phyloP scores from a whole-genome alignment of 768 basidiomycete species.

The Phallus indusiatus region DNA sequence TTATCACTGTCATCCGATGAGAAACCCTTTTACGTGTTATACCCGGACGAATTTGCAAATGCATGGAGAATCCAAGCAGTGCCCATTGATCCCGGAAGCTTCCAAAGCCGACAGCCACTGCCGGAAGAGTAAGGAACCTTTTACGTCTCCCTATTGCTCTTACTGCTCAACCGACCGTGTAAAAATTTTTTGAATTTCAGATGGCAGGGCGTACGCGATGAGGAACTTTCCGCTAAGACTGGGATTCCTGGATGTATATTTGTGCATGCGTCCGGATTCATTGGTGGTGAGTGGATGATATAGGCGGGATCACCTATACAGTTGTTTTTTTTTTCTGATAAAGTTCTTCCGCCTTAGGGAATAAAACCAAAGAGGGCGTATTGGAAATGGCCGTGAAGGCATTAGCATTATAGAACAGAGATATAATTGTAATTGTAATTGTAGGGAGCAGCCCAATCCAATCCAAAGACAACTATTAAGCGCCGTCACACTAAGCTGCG shows the following conservation, averaged over 20 bases:
- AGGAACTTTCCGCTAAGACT: slow-evolving; percentile 57
- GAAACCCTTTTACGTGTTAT: slow-evolving; percentile 76
- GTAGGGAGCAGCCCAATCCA: background rate
- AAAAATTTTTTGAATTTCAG: slow-evolving; percentile 12
- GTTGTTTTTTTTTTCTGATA: slow-evolving; percentile 4
- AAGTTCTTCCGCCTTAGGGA: slow-evolving; percentile 39
- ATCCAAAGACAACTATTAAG: background rate
- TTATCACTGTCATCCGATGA: slow-evolving; percentile 33
- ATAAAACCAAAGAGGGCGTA: slow-evolving; percentile 84
- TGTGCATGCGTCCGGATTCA: slow-evolving; percentile 94
- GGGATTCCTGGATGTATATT: slow-evolving; percentile 84
- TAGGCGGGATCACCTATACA: background rate
- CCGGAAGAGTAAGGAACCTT: slow-evolving; percentile 47
- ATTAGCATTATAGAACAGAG: slow-evolving; percentile 26
- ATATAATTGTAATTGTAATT: background rate
- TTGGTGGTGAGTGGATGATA: slow-evolving; percentile 66
- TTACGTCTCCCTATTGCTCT: slow-evolving; percentile 10
- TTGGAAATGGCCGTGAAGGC: slow-evolving; percentile 68
- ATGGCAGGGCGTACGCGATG: slow-evolving; percentile 90
- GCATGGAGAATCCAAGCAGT: slow-evolving; percentile 95
- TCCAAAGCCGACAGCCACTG: slow-evolving; percentile 83
- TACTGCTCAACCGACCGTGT: background rate
- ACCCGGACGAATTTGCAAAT: slow-evolving; percentile 68
- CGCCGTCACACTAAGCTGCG: background rate
- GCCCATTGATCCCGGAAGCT: slow-evolving; percentile 70